Base-by-base conservation (phyloP, 2,329 filamentous ascomycete species). In the Trichophyton mentagrophytes region DNA sequence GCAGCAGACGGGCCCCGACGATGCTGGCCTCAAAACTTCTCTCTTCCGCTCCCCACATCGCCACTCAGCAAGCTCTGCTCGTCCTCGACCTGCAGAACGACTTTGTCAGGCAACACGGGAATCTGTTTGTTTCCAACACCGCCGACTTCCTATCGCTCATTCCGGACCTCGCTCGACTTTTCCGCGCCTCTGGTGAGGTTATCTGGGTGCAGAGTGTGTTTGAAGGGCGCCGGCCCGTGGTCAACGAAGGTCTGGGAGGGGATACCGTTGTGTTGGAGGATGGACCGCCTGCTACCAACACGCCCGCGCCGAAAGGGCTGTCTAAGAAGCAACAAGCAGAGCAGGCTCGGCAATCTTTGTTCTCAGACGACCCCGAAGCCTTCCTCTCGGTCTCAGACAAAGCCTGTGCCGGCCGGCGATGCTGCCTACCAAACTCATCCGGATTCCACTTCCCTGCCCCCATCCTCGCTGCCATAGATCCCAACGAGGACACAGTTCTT, bases 71-170 rank as follows among this genome's bases (percentile, higher is more conserved):
- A 74, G 92, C 89, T 0, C 79, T 99, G 49, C 78, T 97, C 20
- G 77, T 95, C 17, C 80, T 96, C 65, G 92, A 96, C 68, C 82
- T 95, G 40, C 93, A 97, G 70, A 90, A 95, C 67, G 92, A 96
- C 71, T 96, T 97, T 68, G 76, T 95, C 61, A 79, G 83, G 5
- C 75, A 82, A 1, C 79, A 83, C 58, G 87, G 88, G 60, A 82
- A 84, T 27, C 74, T 96, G 20, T 81, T 84, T 11, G 82, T 91
- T 58, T 77, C 77, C 40, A 80, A 83, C 49, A 83, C 85, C 2
- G 73, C 80, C 3, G 82, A 83, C 8, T 89, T 91, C 64, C 72
- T 93, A 51, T 79, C 86, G 44, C 83, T 82, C 30, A 82, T 90
- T 47, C 76, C 84, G 20, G 74, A 80, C 5, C 77, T 97, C 1